Evolutionary conservation across 2,329 filamentous ascomycete genomes (phyloP), one percentile per base, ranked within the genome.

Genomic region (Xylaria polymorpha): DNA sequence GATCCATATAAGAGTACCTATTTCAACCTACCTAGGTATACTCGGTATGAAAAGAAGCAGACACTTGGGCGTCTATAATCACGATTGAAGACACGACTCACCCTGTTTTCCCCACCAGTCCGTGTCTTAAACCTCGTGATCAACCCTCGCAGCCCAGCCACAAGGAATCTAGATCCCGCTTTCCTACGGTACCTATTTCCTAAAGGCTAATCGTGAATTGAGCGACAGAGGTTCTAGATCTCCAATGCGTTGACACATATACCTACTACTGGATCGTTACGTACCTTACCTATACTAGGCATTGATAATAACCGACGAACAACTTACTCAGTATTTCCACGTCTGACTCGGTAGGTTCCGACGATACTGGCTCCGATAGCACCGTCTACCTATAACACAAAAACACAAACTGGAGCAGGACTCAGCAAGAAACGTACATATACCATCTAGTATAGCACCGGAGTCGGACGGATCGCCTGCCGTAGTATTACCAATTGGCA

Each of bases 401-500:
- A 29, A 29, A 55, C 41, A 43, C 25, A 12, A 35, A 55, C 29
- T 35, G 29, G 29, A n/a, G 50, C 22, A 37, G 29, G n/a, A n/a
- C 25, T 15, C 29, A 18, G 35, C 51, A 22, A 57, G 37, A 43
- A 57, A 25, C 25, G 4, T 29, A 29, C 25, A 29, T 29, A 29
- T 29, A 29, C 25, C 4, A 29, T 29, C 25, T 29, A 4, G 5
- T 10, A n/a, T n/a, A 4, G 5, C 20, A n/a, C 35, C 25, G 25
- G 22, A 15, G 37, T 35, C 59, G 46, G 20, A 14, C 35, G n/a
- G 12, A 29, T 20, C 9, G 39, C 41, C n/a, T 43, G 22, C 15
- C 20, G 64, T 57, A 48, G 50, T 59, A 60, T 67, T 67, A 69
- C 67, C 64, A 69, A 69, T 43, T 66, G 67, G 57, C 51, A 64